Conservation (phyloP, 2,329 filamentous ascomycete species). For the Claviceps pusilla region DNA sequence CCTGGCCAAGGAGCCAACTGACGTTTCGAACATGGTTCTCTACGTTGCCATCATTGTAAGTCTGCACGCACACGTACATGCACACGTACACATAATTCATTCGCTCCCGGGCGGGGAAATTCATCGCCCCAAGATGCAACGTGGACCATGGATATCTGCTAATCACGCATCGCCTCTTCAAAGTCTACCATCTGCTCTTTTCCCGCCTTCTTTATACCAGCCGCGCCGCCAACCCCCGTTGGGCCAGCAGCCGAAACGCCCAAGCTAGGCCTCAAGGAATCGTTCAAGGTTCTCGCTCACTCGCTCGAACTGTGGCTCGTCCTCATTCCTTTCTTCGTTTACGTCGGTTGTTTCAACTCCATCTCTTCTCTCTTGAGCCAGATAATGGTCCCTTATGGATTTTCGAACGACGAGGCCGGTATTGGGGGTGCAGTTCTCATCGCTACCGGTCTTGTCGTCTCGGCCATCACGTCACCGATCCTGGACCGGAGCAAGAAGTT, state of each 20-base stretch:
- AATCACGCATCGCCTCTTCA: background rate
- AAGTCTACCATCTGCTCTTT: slow-evolving; percentile 37
- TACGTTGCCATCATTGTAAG: slow-evolving; percentile 70
- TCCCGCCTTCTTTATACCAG: slow-evolving; percentile 70
- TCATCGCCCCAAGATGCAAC: background rate
- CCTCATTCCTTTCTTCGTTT: slow-evolving; percentile 65
- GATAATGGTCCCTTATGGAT: slow-evolving; percentile 74
- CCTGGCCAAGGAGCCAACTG: slow-evolving; percentile 46
- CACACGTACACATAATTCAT: background rate
- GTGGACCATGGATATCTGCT: background rate
- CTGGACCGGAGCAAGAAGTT: slow-evolving; percentile 76
- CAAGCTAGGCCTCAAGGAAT: slow-evolving; percentile 39
- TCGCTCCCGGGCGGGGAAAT: background rate
- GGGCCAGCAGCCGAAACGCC: slow-evolving; percentile 49
- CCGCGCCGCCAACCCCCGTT: slow-evolving; percentile 60
- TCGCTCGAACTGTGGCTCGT: slow-evolving; percentile 68
- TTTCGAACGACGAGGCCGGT: slow-evolving; percentile 68
- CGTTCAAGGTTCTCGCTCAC: slow-evolving; percentile 31
- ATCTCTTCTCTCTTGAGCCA: slow-evolving; percentile 80
- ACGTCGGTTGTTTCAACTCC: slow-evolving; percentile 89
- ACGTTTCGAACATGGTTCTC: slow-evolving; percentile 70
- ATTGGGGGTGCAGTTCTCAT: slow-evolving; percentile 84
- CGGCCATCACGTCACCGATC: slow-evolving; percentile 65
- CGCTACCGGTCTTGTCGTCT: slow-evolving; percentile 63
- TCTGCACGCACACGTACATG: slow-evolving; percentile 3